phyloP scores from a whole-genome alignment of 2,329 filamentous ascomycete genomes.

The Diplodia intermedia region DNA sequence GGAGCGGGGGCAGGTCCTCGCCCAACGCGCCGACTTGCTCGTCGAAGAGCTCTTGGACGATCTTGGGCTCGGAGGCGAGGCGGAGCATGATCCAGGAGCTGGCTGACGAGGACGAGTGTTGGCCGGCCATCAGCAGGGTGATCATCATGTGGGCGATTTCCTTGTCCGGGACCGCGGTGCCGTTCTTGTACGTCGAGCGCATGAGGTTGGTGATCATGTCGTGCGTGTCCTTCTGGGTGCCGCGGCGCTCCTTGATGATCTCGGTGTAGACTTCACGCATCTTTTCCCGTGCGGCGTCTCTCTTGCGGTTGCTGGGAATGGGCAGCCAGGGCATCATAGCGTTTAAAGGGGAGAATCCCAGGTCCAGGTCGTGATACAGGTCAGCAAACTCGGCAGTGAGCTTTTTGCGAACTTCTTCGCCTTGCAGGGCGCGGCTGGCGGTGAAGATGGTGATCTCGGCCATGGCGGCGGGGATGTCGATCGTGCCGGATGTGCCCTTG shows the following conservation, averaged over 20 bases:
- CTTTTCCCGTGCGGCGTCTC: constrained; percentile 76
- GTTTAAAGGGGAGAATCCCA: constrained; percentile 82
- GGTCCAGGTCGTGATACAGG: constrained; percentile 82
- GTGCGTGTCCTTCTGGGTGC: constrained; percentile 49
- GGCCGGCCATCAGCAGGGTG: constrained; percentile 82
- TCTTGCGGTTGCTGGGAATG: constrained; percentile 77
- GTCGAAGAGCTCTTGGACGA: constrained; percentile 77
- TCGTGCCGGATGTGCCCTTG: constrained; percentile 64
- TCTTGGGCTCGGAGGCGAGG: constrained; percentile 73
- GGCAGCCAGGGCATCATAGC: constrained; percentile 83
- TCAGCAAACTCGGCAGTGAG: constrained; percentile 77
- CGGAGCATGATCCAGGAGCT: constrained; percentile 80
- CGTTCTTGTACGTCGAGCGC: constrained; percentile 79
- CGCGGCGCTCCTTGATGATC: constrained; percentile 70
- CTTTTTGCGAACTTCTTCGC: constrained; percentile 74
- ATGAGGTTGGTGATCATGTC: constrained; percentile 88
- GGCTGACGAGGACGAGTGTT: constrained; percentile 81
- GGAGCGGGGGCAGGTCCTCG: constrained; percentile 65
- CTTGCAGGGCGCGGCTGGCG: constrained; percentile 80
- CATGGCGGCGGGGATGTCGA: constrained; percentile 73
- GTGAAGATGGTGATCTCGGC: constrained; percentile 85
- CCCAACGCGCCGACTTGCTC: constrained; percentile 77
- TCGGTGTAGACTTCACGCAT: constrained; percentile 79
- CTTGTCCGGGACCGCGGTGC: constrained; percentile 71
- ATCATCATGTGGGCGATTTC: constrained; percentile 90